Conservation (phyloP, 331 rosid genomes). For the Prunus yedoensis region DNA sequence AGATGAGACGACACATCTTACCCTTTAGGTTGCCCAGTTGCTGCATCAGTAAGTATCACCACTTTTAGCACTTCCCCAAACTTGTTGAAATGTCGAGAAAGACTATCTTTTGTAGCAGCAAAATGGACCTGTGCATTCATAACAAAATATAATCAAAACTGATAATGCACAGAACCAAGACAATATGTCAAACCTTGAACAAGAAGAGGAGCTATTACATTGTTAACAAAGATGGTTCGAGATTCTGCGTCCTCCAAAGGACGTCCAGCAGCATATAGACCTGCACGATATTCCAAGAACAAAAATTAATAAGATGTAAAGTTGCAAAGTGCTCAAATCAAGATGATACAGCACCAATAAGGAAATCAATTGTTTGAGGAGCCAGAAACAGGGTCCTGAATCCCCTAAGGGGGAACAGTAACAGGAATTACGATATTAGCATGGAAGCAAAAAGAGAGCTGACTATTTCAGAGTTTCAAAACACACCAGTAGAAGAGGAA, state of each 20-base stretch:
- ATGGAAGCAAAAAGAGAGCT: neutral
- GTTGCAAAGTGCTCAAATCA: neutral
- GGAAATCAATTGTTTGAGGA: neutral
- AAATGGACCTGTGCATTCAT: conserved; percentile 73
- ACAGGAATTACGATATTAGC: neutral
- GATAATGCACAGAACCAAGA: neutral
- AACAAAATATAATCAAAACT: neutral
- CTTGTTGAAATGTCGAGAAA: conserved; percentile 87
- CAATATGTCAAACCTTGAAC: neutral
- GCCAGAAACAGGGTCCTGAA: neutral
- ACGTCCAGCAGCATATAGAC: conserved; percentile 51
- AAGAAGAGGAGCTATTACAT: conserved; percentile 48
- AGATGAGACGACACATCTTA: conserved; percentile 27
- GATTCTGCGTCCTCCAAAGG: conserved; percentile 80
- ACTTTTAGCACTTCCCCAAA: conserved; percentile 92
- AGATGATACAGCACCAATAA: neutral
- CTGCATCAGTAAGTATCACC: conserved; percentile 70
- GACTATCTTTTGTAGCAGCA: conserved; percentile 91
- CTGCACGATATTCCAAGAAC: conserved; percentile 31
- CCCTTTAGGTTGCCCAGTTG: conserved; percentile 91
- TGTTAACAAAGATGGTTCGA: conserved; percentile 84
- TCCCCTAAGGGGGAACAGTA: neutral
- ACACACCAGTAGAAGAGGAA: conserved; percentile 45
- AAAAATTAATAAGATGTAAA: neutral
- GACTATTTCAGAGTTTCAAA: neutral